These are phyloP conservation scores for Populus alba DNA, from an alignment of 345 rosid genomes.

Conservation along the genomic window DNA sequence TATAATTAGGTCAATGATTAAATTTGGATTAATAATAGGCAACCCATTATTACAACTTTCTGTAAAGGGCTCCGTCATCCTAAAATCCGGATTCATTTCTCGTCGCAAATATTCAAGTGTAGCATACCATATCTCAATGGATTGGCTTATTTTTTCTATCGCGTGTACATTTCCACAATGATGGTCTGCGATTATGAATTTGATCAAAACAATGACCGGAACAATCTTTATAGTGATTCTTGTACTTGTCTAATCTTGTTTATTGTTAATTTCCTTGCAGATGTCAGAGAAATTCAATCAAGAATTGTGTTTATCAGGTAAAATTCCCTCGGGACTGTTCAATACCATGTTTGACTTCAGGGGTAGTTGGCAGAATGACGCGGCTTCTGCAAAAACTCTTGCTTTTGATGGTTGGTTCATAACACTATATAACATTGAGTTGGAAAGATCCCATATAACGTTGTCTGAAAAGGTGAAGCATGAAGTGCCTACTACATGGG, in stretches of 20 bases:
- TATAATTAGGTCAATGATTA: not conserved
- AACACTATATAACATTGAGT: slow-evolving; percentile 75
- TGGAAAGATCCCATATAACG: slow-evolving; percentile 58
- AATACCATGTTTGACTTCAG: slow-evolving; percentile 72
- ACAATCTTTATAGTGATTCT: not conserved
- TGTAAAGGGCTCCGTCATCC: too few relatives aligned
- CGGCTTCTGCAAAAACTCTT: slow-evolving; percentile 51
- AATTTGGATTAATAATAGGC: not conserved
- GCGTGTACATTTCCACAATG: not conserved
- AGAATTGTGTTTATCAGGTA: slow-evolving; percentile 66
- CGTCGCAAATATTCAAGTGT: too few relatives aligned
- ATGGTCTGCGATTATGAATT: not conserved
- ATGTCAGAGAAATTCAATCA: slow-evolving; percentile 95
- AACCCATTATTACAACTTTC: not conserved
- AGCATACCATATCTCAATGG: too few relatives aligned
- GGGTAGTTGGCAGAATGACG: slow-evolving; percentile 82
- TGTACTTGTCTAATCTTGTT: not conserved
- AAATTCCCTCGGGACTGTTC: slow-evolving; percentile 81
- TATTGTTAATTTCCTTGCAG: slow-evolving; percentile 34
- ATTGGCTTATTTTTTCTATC: too few relatives aligned
- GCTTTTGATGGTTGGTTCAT: slow-evolving; percentile 95
- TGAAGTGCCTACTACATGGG: slow-evolving; percentile 91
- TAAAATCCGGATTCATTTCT: too few relatives aligned
- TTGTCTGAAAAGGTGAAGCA: slow-evolving; percentile 63
- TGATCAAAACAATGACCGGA: not conserved